Percentiles rank a stretch among this genome's conserved stretches.
phyloP scores from a whole-genome alignment of 2,329 filamentous ascomycete genomes.

The Chalaropsis thielavioides region DNA sequence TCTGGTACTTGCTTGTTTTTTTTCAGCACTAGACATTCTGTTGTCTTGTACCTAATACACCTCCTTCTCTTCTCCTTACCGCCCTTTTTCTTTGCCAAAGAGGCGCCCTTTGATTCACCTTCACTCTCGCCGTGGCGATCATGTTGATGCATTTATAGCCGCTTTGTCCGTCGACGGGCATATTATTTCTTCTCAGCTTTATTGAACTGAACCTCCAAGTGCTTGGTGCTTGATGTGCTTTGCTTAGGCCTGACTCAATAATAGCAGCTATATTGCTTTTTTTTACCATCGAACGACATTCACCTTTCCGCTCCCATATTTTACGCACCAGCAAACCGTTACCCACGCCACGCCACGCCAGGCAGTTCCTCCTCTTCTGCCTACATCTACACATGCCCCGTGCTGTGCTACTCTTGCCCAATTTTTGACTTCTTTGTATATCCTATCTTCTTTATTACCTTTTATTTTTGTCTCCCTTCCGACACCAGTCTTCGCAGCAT shows the following conservation, averaged over 20 bases:
- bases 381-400: background rate
- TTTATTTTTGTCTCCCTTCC: background rate
- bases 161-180: slow-evolving; percentile 16
- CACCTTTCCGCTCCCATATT: background rate
- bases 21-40: background rate
- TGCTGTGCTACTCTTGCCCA: slow-evolving; percentile 3
- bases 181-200: background rate
- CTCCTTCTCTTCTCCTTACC: background rate
- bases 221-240: slow-evolving; percentile 7
- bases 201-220: slow-evolving; percentile 1
- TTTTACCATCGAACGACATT: background rate
- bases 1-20: slow-evolving; percentile 12
- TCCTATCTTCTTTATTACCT: background rate
- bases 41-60: background rate
- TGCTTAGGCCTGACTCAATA: background rate
- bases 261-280: background rate
- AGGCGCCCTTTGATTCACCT: slow-evolving; percentile 10
- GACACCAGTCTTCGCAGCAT: background rate
- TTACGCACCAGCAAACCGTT: background rate
- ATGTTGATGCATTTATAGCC: slow-evolving; percentile 17
- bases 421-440: background rate
- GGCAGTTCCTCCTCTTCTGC: background rate
- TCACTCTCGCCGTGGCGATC: slow-evolving; percentile 13
- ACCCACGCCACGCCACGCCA: too few species aligned
- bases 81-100: slow-evolving; percentile 7